Percentiles rank a stretch among this genome's conserved stretches.
Evolutionary conservation across 805 yeast species (phyloP).

Genomic region (Ogataea nonfermentans): DNA sequence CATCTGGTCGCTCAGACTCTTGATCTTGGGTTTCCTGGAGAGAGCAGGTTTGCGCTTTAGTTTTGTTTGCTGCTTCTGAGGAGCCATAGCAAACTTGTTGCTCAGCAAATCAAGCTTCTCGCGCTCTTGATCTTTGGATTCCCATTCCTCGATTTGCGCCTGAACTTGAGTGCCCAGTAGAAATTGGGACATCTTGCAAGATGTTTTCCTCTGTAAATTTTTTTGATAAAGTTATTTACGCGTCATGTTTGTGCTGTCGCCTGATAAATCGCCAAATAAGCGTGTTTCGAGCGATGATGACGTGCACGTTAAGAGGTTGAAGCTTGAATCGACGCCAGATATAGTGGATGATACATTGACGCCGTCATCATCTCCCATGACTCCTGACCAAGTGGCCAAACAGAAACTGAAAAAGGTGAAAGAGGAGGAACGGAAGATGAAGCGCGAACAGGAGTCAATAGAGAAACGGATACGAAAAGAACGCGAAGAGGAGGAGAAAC

Average conservation of each 20-base stretch:
- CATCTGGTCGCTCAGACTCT: slow-evolving; percentile 27
- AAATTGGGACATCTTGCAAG: slow-evolving; percentile 8
- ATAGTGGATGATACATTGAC: slow-evolving; percentile 4
- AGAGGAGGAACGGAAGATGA: slow-evolving; percentile 10
- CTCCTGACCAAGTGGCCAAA: slow-evolving; percentile 4
- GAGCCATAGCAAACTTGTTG: slow-evolving; percentile 11
- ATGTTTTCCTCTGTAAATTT: not conserved
- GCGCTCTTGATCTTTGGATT: slow-evolving; percentile 12
- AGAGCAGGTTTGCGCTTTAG: slow-evolving; percentile 3
- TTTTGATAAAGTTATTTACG: slow-evolving; percentile 5
- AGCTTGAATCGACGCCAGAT: slow-evolving; percentile 3
- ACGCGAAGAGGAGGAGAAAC: slow-evolving; percentile 18
- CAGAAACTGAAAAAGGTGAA: slow-evolving; percentile 7
- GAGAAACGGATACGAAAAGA: slow-evolving; percentile 12
- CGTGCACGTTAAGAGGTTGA: slow-evolving; percentile 5
- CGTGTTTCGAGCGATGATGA: slow-evolving; percentile 9
- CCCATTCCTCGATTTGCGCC: slow-evolving; percentile 24
- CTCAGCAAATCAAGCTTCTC: slow-evolving; percentile 7
- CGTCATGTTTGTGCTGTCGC: slow-evolving; percentile 16
- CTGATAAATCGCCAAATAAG: slow-evolving; percentile 20
- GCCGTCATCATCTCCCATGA: slow-evolving; percentile 9
- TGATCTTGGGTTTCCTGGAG: slow-evolving; percentile 14
- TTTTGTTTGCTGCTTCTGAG: not conserved
- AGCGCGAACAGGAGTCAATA: slow-evolving; percentile 12
- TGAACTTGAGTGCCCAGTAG: slow-evolving; percentile 26